Conservation (phyloP, 352 stramenopile species). For the Phytopythium ostracodes region DNA sequence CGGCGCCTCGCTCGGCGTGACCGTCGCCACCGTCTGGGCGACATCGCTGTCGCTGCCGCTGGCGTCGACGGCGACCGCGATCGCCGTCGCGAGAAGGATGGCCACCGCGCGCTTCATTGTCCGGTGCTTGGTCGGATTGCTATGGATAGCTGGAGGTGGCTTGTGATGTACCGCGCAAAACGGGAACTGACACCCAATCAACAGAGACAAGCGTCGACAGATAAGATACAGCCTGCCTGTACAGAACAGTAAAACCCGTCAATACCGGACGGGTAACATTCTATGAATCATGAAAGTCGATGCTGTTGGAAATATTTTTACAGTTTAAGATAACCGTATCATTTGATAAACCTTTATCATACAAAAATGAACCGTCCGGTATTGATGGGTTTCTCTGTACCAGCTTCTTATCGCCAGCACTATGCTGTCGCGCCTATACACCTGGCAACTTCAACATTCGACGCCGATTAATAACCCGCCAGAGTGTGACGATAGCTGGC, state of each 20-base stretch:
- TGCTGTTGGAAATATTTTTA: too few species aligned
- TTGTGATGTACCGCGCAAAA: background rate
- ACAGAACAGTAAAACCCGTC: too few species aligned
- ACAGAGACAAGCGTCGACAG: background rate
- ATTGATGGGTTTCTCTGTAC: too few species aligned
- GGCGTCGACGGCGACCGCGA: background rate
- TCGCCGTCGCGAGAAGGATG: background rate
- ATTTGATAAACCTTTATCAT: too few species aligned
- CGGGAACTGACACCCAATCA: background rate
- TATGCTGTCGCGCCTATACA: constrained; percentile 7
- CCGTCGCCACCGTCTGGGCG: constrained; percentile 7
- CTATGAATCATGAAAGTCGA: too few species aligned
- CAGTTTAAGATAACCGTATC: too few species aligned
- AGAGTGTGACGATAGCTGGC: too few species aligned
- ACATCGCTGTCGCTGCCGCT: background rate
- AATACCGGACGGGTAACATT: too few species aligned
- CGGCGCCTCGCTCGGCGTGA: constrained; percentile 9
- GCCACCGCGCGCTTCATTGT: background rate
- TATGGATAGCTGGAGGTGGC: too few species aligned
- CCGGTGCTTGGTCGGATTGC: background rate
- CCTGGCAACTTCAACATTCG: background rate
- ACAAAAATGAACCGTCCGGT: too few species aligned
- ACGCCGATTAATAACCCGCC: background rate
- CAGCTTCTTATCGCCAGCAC: background rate
- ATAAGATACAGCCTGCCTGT: too few species aligned